Evolutionary conservation across 495 filamentous ascomycete species (phyloP).

Genomic region (Clohesyomyces aquaticus): DNA sequence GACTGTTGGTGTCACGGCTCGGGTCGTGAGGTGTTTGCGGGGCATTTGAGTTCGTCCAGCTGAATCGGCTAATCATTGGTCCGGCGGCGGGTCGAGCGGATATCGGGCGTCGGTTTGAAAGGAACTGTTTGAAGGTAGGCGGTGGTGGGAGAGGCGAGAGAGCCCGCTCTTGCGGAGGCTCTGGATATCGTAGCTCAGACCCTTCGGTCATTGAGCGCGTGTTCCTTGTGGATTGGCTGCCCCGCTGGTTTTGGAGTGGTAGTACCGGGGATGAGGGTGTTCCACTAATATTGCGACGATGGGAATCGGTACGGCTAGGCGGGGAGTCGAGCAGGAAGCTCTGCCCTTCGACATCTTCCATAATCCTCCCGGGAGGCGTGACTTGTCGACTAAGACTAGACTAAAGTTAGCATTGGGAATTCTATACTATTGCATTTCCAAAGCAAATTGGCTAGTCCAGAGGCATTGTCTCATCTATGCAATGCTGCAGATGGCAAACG

Average conservation of each 20-base stretch:
- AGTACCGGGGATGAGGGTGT: constrained; percentile 34
- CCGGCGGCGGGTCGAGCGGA: constrained; percentile 9
- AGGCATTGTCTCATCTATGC: constrained; percentile 16
- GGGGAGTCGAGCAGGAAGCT: constrained; percentile 39
- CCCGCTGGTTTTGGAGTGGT: constrained; percentile 24
- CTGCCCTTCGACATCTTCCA: constrained; percentile 3
- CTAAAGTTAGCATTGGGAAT: constrained; percentile 7
- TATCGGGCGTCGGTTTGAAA: constrained; percentile 26
- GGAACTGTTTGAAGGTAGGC: constrained; percentile 40
- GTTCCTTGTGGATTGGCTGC: constrained; percentile 29
- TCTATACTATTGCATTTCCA: neutral
- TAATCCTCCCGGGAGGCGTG: constrained; percentile 5
- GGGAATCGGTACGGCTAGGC: constrained; percentile 23
- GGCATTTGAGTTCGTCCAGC: constrained; percentile 41
- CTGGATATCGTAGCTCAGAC: constrained; percentile 29
- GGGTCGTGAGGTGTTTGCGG: constrained; percentile 37
- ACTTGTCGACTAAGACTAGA: constrained; percentile 22
- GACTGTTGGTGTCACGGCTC: constrained; percentile 22
- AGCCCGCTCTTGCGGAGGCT: constrained; percentile 6
- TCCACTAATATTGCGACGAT: constrained; percentile 25
- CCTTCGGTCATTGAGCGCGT: constrained; percentile 28
- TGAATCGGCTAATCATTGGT: constrained; percentile 34
- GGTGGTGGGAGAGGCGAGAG: constrained; percentile 26
- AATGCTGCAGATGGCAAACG: constrained; percentile 21
- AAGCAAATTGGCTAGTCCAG: constrained; percentile 12